A percentile compares a stretch with the other conserved stretches of the same genome.
These are phyloP conservation scores for Fusarium gaditjirri DNA, from an alignment of 2,329 filamentous ascomycete genomes.

Conservation along the genomic window DNA sequence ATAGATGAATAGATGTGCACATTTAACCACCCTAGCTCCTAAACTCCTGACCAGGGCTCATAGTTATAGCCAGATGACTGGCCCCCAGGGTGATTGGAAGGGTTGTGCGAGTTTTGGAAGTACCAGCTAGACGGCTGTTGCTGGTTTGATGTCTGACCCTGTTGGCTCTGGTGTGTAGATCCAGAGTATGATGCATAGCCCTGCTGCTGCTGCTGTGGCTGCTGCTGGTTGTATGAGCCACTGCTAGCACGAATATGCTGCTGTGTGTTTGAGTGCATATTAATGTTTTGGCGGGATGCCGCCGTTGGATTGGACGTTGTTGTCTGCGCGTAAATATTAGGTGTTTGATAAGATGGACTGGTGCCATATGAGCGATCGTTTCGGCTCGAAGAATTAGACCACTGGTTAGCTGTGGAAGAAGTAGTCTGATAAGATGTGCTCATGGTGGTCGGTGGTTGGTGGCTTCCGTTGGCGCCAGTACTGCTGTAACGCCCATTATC, in stretches of 20 bases:
- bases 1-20: not conserved
- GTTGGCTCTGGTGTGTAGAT: constrained; percentile 33
- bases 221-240: constrained; percentile 28
- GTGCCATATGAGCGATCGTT: constrained; percentile 26
- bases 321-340: constrained; percentile 30
- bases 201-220: constrained; percentile 18
- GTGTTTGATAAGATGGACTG: constrained; percentile 27
- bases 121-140: constrained; percentile 42
- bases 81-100: constrained; percentile 28
- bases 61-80: constrained; percentile 44
- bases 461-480: constrained; percentile 1
- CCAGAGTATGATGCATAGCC: constrained; percentile 31
- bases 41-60: constrained; percentile 35
- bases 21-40: not conserved
- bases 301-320: constrained; percentile 13
- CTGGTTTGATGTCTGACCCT: constrained; percentile 30
- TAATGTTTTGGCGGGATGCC: constrained; percentile 37
- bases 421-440: constrained; percentile 34
- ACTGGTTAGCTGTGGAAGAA: constrained; percentile 41
- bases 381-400: constrained; percentile 31
- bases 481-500: constrained; percentile 33
- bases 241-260: constrained; percentile 24
- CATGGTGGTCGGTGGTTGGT: constrained; percentile 29
- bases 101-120: constrained; percentile 38
- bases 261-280: constrained; percentile 28